phyloP scores from a whole-genome alignment of 371 early-diverging fungal species.

The Apophysomyces trapeziformis region DNA sequence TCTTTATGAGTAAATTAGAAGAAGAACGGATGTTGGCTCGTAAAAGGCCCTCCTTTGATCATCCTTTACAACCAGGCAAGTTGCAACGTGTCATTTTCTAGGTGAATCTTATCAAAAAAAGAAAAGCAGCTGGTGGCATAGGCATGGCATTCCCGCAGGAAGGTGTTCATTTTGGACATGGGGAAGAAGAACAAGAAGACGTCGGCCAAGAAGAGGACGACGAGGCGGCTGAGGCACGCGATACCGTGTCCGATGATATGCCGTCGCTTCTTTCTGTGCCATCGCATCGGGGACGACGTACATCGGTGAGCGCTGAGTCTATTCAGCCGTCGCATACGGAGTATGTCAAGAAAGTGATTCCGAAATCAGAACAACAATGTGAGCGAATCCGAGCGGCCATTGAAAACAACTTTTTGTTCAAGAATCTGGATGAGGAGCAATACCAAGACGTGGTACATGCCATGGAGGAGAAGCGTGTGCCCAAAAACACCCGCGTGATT shows the following conservation, averaged over 20 bases:
- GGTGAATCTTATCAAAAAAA: not conserved
- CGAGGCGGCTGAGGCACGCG: conserved; percentile 45
- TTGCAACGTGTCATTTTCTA: not conserved
- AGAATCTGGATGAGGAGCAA: conserved; percentile 94
- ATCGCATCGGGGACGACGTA: conserved; percentile 83
- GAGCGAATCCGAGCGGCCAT: conserved; percentile 82
- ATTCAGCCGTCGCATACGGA: conserved; percentile 87
- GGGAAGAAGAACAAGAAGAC: not conserved
- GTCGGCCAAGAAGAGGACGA: conserved; percentile 35
- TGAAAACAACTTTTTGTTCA: conserved; percentile 89
- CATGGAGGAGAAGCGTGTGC: conserved; percentile 92
- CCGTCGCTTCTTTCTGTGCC: conserved; percentile 57
- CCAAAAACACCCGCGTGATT: conserved; percentile 79
- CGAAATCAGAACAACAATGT: conserved; percentile 85
- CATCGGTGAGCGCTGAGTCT: conserved; percentile 95
- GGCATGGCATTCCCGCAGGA: too few species aligned
- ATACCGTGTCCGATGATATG: conserved; percentile 27
- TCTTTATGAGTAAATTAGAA: conserved; percentile 73
- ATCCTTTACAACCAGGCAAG: not conserved
- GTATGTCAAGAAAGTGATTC: conserved; percentile 81
- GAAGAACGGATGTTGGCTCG: conserved; percentile 59
- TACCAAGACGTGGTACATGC: conserved; percentile 93
- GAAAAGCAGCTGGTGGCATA: not conserved
- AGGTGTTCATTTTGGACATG: too few species aligned
- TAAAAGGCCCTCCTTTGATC: conserved; percentile 16